Conservation (phyloP, 352 stramenopile species). For the Aphanomyces stellatus region DNA sequence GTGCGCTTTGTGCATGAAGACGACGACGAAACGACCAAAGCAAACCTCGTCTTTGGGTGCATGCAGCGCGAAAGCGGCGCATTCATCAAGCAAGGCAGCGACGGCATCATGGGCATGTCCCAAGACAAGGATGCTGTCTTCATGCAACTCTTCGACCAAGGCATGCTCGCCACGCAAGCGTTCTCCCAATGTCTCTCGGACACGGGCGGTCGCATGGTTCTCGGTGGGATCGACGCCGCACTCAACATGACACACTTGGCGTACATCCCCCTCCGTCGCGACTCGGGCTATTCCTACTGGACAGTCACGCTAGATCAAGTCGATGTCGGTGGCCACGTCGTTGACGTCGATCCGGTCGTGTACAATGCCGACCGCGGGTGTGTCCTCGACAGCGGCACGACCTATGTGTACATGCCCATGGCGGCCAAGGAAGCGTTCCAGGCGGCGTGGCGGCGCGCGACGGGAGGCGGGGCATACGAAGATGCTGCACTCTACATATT, state of each 20-base stretch:
- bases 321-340: conserved; percentile 27
- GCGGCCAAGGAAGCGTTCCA: conserved; percentile 32
- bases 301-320: conserved; percentile 54
- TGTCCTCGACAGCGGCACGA: conserved; percentile 73
- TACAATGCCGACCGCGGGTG: conserved; percentile 59
- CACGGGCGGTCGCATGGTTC: conserved; percentile 84
- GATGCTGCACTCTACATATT: conserved; percentile 26
- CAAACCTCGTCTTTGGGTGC: conserved; percentile 88
- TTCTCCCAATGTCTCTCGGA: conserved; percentile 92
- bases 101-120: conserved; percentile 97
- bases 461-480: conserved; percentile 26
- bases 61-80: conserved; percentile 86
- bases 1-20: conserved; percentile 32
- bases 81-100: conserved; percentile 87
- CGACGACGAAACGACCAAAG: conserved; percentile 13
- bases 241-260: conserved; percentile 71
- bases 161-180: conserved; percentile 70
- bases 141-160: conserved; percentile 83
- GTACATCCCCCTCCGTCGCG: conserved; percentile 73
- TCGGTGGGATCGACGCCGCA: conserved; percentile 82
- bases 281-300: conserved; percentile 74
- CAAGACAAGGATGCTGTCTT: conserved; percentile 79
- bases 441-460: conserved; percentile 35
- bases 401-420: conserved; percentile 62
- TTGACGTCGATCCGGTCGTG: conserved; percentile 32